Evolutionary conservation across 1,139 yeast species (phyloP).

Genomic region (Arxiozyma slooffiae): DNA sequence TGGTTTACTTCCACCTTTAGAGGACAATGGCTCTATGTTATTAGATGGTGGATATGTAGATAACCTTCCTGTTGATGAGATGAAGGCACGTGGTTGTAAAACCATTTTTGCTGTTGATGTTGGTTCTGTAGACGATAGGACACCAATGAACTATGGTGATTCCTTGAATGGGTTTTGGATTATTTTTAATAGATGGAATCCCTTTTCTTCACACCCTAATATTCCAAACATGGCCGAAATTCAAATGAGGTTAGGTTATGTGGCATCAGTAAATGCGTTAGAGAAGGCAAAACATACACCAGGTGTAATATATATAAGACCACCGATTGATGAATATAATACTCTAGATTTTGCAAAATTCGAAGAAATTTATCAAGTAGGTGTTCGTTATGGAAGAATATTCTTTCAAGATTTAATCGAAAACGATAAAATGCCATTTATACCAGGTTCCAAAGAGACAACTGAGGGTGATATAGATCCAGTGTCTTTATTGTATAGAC

Average conservation of each 20-base stretch:
- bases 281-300: slow-evolving; percentile 78
- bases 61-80: slow-evolving; percentile 82
- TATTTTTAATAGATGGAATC: slow-evolving; percentile 76
- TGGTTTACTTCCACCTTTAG: slow-evolving; percentile 81
- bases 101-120: slow-evolving; percentile 93
- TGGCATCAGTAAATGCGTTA: slow-evolving; percentile 86
- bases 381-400: slow-evolving; percentile 61
- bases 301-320: slow-evolving; percentile 83
- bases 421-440: slow-evolving; percentile 47
- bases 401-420: slow-evolving; percentile 46
- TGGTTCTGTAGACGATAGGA: slow-evolving; percentile 86
- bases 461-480: slow-evolving; percentile 12
- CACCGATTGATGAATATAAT: slow-evolving; percentile 87
- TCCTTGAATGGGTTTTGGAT: slow-evolving; percentile 92
- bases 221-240: slow-evolving; percentile 94
- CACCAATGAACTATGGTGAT: slow-evolving; percentile 89
- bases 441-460: slow-evolving; percentile 41
- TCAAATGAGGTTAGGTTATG: slow-evolving; percentile 87
- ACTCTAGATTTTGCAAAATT: slow-evolving; percentile 88
- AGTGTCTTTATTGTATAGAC: slow-evolving; percentile 36
- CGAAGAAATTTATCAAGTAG: slow-evolving; percentile 79
- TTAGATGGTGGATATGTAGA: slow-evolving; percentile 95
- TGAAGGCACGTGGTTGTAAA: slow-evolving; percentile 81
- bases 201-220: slow-evolving; percentile 77
- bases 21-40: slow-evolving; percentile 85